Evolutionary conservation across 2,329 filamentous ascomycete species (phyloP).

Genomic region (Nothopassalora personata): DNA sequence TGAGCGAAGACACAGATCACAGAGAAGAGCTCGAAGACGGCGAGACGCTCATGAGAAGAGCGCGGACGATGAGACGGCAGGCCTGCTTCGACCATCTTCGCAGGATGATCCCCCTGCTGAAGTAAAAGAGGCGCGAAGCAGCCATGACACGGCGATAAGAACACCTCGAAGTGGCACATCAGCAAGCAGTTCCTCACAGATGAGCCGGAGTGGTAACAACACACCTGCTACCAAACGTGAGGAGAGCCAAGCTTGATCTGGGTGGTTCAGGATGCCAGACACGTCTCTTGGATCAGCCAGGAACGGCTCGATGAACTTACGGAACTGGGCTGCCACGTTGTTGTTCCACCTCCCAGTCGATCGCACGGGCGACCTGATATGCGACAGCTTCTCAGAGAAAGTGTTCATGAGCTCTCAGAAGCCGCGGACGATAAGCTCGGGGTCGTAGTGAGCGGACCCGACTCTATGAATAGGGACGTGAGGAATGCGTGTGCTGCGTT

Average conservation of each 20-base stretch:
- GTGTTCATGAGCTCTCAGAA: slow-evolving; percentile 32
- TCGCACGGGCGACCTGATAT: slow-evolving; percentile 53
- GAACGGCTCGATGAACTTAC: slow-evolving; percentile 48
- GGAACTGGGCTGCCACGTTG: slow-evolving; percentile 47
- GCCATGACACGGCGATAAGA: background rate
- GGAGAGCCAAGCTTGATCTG: slow-evolving; percentile 45
- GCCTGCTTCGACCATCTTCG: background rate
- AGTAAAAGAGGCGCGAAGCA: background rate
- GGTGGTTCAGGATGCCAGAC: slow-evolving; percentile 52
- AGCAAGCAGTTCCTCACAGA: slow-evolving; percentile 37
- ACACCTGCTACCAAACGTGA: slow-evolving; percentile 27
- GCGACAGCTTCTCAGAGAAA: slow-evolving; percentile 38
- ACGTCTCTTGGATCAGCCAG: slow-evolving; percentile 51
- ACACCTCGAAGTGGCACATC: background rate
- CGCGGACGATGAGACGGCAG: background rate
- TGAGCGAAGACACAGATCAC: slow-evolving; percentile 2
- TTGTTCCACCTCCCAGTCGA: slow-evolving; percentile 51
- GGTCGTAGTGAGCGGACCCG: slow-evolving; percentile 58
- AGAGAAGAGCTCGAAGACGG: slow-evolving; percentile 6
- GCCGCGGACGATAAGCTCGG: slow-evolving; percentile 36
- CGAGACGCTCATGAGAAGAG: slow-evolving; percentile 2
- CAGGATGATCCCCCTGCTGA: background rate
- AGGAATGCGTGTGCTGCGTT: slow-evolving; percentile 53
- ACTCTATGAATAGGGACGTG: slow-evolving; percentile 56
- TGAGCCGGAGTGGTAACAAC: slow-evolving; percentile 33